Base-by-base conservation (phyloP, 306 rosid genomes). In the Vigna nakashimae region DNA sequence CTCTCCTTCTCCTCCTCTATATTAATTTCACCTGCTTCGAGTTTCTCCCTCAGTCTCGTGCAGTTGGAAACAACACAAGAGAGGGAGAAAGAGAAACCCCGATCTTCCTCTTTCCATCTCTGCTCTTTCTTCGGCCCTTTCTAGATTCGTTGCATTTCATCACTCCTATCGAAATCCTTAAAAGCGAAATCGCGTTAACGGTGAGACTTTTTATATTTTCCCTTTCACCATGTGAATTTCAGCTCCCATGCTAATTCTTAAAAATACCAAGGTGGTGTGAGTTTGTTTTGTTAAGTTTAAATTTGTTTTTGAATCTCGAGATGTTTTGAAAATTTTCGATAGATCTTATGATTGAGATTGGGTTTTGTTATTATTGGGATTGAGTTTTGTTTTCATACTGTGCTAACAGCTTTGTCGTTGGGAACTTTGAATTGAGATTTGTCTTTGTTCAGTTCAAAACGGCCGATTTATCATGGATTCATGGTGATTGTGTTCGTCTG, bases 51-150 rank as follows among this genome's bases (percentile, higher is more conserved):
- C 63, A 15, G 8, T 26, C 50, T 73, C 69, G 40, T 58, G 30
- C 42, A 56, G 56, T 65, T 82, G 40, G 18, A 76, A 28, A 43
- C 49, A 65, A 7, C 59, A 48, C 13, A 18, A 70, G 78, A 60
- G 40, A 18, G 30, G 15, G 17, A 52, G 79, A 75, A 36, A 65
- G 28, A 46, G 72, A 74, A 62, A 43, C 46, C 0, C 43, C 36
- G 67, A 79, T 76, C 85, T 74, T 74, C 77, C 40, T 75, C 76
- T 16, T 30, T 51, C 85, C 43, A 71, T 73, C 85, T 77, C 81
- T 71, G 24, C 82, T 67, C 71, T 53, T 43, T 43, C 55, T 65
- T 78, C 80, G 51, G 55, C 60, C 77, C 65, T 55, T 80, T 56
- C 73, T 53, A 73, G 56, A 75, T 79, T 73, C 82, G 11, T 50